Percentiles rank a stretch among this genome's conserved stretches.
Evolutionary conservation across 2,329 filamentous ascomycete species (phyloP).

Genomic region (Epichloe sp.): DNA sequence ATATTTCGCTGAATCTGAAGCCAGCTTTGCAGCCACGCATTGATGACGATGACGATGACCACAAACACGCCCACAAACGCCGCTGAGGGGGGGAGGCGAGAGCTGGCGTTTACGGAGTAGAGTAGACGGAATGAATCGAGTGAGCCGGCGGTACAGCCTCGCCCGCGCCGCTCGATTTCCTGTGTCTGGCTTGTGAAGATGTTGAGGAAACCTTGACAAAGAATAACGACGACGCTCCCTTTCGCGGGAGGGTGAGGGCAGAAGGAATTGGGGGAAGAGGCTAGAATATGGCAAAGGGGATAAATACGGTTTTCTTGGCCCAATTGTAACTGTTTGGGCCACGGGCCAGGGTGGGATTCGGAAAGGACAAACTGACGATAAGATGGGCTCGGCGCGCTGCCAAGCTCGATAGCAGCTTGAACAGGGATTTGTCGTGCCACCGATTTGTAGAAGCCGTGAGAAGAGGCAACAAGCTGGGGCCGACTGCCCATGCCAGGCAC

Average conservation of each 20-base stretch:
- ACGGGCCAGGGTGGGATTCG: neutral
- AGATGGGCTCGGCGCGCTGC: no score
- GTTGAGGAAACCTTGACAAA: neutral
- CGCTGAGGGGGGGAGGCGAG: neutral
- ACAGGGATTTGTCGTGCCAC: neutral
- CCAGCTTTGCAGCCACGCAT: neutral
- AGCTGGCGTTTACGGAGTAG: no score
- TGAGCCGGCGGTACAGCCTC: no score
- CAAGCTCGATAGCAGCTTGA: no score
- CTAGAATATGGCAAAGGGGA: neutral
- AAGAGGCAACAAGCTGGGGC: no score
- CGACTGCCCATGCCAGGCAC: neutral
- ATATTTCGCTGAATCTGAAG: neutral
- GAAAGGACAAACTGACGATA: neutral
- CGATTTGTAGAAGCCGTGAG: neutral
- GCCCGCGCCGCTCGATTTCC: neutral
- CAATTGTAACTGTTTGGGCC: neutral
- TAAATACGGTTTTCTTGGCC: constrained; percentile 2
- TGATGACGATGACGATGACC: neutral
- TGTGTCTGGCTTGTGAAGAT: neutral
- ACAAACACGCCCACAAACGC: neutral
- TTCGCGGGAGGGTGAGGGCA: neutral
- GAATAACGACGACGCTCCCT: neutral
- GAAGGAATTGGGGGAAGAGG: neutral
- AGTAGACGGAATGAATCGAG: no score